Base-by-base conservation (phyloP, 371 early-diverging fungal species). In the Dinochytrium kinnereticum region DNA sequence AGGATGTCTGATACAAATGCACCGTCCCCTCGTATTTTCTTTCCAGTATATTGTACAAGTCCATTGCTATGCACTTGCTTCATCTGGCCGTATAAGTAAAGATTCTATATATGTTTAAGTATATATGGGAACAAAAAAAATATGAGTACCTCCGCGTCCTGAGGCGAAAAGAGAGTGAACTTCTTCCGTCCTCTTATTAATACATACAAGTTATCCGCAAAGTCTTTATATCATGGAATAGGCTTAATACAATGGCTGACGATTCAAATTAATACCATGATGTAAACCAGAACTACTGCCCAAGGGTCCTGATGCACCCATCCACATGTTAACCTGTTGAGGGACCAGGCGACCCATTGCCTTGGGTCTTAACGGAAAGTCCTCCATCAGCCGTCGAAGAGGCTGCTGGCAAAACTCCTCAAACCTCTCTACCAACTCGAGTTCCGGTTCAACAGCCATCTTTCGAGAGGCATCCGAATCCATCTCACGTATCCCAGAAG, bases 181-280 rank as follows among this genome's bases (percentile, higher is more conserved):
- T 36, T 31, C 24, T 61, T 61, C 36, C 49, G 15, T 0, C 77
- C 81, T 30, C 64, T 59, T 13, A 78, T 36, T 17, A 87, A 78
- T 1, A 79, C 57, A 71, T 87, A 87, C n/a, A 87, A 68, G 69
- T 87, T 87, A 76, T 87, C 88, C 39, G 78, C 78, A 64, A 73
- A 85, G 57, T 87, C 66, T 66, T 21, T n/a, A n/a, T n/a, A n/a
- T n/a, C n/a, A n/a, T n/a, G 33, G 24, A 24, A 57, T 26, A 57
- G 7, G 17, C 7, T 21, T 57, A 10, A 57, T 10, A 30, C 7
- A 26, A 57, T 26, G 13, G n/a, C 24, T 57, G 59, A 7, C 24
- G 13, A 26, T 34, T 13, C 31, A 34, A 37, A 30, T 3, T 17
- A 10, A 7, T 49, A 66, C 66, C 88, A 70, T 85, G 84, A 69